These are phyloP conservation scores for Dryas drummondii DNA, from an alignment of 306 rosid genomes.

Conservation along the genomic window DNA sequence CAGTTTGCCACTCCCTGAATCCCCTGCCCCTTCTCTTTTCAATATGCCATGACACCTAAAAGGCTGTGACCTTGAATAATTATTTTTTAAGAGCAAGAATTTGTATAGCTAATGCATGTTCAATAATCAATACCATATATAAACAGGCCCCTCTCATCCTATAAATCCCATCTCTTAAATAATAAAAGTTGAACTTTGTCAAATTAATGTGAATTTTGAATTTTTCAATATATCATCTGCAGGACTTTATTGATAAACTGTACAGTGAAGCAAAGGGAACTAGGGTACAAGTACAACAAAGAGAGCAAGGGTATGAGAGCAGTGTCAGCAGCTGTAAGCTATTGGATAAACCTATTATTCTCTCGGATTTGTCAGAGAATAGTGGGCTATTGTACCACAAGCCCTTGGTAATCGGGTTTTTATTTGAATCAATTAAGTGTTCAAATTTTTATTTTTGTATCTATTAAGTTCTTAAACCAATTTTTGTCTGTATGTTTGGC, in stretches of 20 bases:
- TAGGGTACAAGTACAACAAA: too few species aligned
- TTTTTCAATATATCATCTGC: conserved; percentile 23
- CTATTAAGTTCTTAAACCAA: too few species aligned
- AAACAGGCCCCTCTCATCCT: background rate
- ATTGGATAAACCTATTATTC: background rate
- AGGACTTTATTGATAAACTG: conserved; percentile 62
- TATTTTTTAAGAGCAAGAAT: too few species aligned
- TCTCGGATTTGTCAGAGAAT: too few species aligned
- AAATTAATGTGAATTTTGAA: background rate
- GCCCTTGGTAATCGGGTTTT: too few species aligned
- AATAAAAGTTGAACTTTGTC: background rate
- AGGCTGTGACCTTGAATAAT: too few species aligned
- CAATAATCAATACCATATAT: background rate
- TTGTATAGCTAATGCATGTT: background rate
- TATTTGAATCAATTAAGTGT: too few species aligned
- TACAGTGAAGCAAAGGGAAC: conserved; percentile 60
- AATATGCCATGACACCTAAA: too few species aligned
- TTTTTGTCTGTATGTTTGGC: too few species aligned
- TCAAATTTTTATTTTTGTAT: too few species aligned
- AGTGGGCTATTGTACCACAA: too few species aligned
- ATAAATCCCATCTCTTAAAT: background rate
- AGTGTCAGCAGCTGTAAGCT: background rate
- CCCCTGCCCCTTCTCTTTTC: background rate
- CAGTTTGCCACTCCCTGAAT: background rate
- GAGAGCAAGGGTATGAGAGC: conserved; percentile 14